phyloP scores from a whole-genome alignment of 768 basidiomycete species.

The Termitomyces sp. region DNA sequence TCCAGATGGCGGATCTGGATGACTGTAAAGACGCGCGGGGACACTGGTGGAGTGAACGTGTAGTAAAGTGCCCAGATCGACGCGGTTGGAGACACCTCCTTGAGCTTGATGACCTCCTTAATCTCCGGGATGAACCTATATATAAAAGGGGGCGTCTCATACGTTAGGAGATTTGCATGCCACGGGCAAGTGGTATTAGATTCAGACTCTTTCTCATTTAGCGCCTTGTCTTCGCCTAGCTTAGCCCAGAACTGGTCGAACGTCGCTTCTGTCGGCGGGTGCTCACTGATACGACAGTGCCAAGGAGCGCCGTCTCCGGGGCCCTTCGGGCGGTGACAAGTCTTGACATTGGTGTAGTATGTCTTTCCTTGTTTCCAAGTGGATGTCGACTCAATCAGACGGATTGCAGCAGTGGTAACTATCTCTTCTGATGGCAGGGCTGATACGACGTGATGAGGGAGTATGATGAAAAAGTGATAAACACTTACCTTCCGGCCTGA shows the following conservation, averaged over 20 bases:
- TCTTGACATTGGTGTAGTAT: constrained; percentile 52
- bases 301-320: constrained; percentile 54
- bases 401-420: constrained; percentile 45
- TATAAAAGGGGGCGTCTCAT: constrained; percentile 5
- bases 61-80: constrained; percentile 71
- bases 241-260: constrained; percentile 74
- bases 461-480: neutral
- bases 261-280: constrained; percentile 56
- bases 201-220: constrained; percentile 61
- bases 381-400: constrained; percentile 49
- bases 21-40: constrained; percentile 72
- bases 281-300: constrained; percentile 66
- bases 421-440: constrained; percentile 58
- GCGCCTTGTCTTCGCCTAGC: constrained; percentile 58
- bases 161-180: constrained; percentile 10
- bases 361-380: constrained; percentile 69
- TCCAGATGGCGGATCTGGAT: constrained; percentile 56
- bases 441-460: constrained; percentile 18
- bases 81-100: constrained; percentile 57
- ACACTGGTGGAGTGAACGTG: constrained; percentile 63
- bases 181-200: constrained; percentile 6
- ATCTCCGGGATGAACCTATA: constrained; percentile 61
- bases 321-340: constrained; percentile 45
- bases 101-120: constrained; percentile 56
- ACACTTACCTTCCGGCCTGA: constrained; percentile 10